Conservation (phyloP, 2,329 filamentous ascomycete genomes). For the Calonectria pauciramosa region DNA sequence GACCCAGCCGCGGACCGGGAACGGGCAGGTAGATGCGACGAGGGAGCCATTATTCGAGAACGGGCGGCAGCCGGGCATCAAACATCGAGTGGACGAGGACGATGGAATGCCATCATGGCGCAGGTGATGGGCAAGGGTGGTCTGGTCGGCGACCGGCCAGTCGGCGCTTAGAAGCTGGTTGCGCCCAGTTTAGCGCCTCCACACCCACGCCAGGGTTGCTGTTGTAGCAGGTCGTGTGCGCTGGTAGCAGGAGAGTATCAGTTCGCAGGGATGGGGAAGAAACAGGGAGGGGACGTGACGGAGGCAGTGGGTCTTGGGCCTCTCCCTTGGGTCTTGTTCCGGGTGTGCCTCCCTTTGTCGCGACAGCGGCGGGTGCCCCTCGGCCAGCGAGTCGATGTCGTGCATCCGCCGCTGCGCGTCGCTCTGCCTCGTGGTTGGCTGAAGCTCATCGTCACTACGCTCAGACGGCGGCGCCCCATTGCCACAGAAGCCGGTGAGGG, state of each 20-base stretch:
- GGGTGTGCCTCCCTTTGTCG: constrained; percentile 10
- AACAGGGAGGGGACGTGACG: constrained; percentile 28
- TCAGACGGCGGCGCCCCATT: constrained; percentile 32
- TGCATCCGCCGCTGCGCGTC: constrained; percentile 43
- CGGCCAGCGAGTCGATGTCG: constrained; percentile 60
- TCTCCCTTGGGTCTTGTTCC: constrained; percentile 12
- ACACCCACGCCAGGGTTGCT: constrained; percentile 37
- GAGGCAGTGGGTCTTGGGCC: constrained; percentile 41
- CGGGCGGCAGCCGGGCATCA: constrained; percentile 37
- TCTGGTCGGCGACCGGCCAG: constrained; percentile 47
- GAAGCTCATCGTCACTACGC: constrained; percentile 11
- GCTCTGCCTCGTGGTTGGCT: constrained; percentile 22
- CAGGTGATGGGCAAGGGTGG: constrained; percentile 51
- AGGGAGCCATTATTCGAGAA: constrained; percentile 26
- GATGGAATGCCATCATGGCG: constrained; percentile 42
- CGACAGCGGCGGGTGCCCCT: constrained; percentile 49
- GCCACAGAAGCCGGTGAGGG: constrained; percentile 45
- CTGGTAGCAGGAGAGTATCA: constrained; percentile 19
- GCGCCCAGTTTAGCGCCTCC: constrained; percentile 41
- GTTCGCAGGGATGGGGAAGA: constrained; percentile 20
- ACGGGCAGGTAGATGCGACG: constrained; percentile 17
- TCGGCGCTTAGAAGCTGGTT: constrained; percentile 51
- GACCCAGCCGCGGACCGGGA: constrained; percentile 19
- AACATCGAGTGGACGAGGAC: constrained; percentile 44
- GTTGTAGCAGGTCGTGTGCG: constrained; percentile 19